Evolutionary conservation across 2,329 filamentous ascomycete species (phyloP).

Genomic region (Pseudogymnoascus sp.): DNA sequence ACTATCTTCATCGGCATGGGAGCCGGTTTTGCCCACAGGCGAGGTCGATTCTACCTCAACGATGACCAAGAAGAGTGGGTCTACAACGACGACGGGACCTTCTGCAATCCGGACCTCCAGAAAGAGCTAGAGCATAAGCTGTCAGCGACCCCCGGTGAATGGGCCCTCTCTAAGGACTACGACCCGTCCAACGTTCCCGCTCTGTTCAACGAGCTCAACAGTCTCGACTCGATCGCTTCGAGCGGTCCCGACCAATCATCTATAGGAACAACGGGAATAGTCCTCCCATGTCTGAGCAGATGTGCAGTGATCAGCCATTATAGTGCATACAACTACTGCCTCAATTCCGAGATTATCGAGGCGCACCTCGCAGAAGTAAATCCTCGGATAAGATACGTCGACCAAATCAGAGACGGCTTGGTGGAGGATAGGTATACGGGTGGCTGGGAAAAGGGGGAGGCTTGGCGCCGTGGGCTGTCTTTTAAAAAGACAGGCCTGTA

Average conservation of each 20-base stretch:
- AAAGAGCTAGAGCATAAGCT: neutral
- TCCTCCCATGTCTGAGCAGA: neutral
- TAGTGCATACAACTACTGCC: neutral
- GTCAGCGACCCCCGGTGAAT: neutral
- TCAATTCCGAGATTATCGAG: neutral
- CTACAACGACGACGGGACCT: slow-evolving; percentile 1
- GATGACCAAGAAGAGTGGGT: neutral
- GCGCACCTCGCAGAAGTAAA: neutral
- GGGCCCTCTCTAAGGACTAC: neutral
- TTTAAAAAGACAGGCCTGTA: neutral
- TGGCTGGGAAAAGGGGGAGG: neutral
- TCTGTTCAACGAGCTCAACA: neutral
- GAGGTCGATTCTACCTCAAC: neutral
- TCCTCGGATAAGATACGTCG: neutral
- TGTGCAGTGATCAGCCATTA: neutral
- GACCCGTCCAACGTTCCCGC: neutral
- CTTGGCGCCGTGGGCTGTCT: neutral
- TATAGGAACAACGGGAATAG: neutral
- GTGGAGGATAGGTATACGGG: neutral
- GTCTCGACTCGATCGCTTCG: too few relatives aligned
- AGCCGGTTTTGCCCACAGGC: neutral
- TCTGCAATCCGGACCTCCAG: neutral
- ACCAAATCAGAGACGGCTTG: neutral
- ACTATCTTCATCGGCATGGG: slow-evolving; percentile 2
- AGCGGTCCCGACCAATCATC: neutral